Base-by-base conservation (phyloP, 768 basidiomycete genomes). In the Agrocybe praecox region DNA sequence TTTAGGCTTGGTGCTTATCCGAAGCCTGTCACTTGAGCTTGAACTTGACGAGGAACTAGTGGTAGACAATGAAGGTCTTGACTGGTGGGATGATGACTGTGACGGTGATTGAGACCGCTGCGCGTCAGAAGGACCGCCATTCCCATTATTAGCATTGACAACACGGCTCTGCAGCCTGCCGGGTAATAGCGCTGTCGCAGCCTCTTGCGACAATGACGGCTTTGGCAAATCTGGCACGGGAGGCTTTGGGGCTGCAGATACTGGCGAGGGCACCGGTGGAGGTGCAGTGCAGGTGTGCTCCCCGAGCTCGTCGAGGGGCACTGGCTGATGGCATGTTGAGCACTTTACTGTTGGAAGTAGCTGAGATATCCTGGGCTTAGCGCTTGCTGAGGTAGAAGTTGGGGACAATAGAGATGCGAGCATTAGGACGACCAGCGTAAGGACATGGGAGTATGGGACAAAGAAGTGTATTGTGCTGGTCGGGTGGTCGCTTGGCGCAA, bases 271-370 rank as follows among this genome's bases (percentile, higher is more conserved):
- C 10, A 78, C 67, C 17, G 86, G 77, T 1, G 82, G 79, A 10
- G 78, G 63, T 11, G 77, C 70, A 6, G 77, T 61, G 70, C 94
- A 97, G 67, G 85, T 76, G 67, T 96, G 94, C 59, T 92, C 89
- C 34, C 86, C 86, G 33, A 96, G 85, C 46, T 86, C 79, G 46
- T 80, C 74, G 33, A 96, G 78, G 29, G 89, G 85, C 36, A 97
- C 90, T 1, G 82, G 84, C 9, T 76, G 74, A 63, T 76, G 75
- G 68, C 94, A 97, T 26, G 75, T 88, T 2, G 92, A 92, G 71
- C 94, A 97, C 69, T 89, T 96, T 58, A 95, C 88, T 2, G 86
- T 78, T 6, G 94, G 92, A 10, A 96, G 78, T 48, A 88, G 70
- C 69, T 92, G 85, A 21, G 92, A 92, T n/a, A 83, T 78, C n/a